Percentiles rank a stretch among this genome's conserved stretches.
phyloP scores from a whole-genome alignment of 768 basidiomycete species.

The Scleroderma citrinum region DNA sequence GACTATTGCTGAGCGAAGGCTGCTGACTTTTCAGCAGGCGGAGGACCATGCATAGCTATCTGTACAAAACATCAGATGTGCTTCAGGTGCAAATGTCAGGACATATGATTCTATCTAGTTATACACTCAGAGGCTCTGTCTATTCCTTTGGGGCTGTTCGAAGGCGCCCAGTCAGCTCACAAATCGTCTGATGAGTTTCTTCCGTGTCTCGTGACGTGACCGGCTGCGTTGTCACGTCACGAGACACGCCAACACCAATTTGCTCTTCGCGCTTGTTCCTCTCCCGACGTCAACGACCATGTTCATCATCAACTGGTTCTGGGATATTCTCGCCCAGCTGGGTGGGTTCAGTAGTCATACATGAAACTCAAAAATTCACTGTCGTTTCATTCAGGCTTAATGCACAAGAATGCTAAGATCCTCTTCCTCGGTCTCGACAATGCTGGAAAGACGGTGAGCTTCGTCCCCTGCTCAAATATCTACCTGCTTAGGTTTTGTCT shows the following conservation, averaged over 20 bases:
- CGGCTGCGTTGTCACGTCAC: constrained; percentile 9
- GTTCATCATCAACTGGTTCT: constrained; percentile 94
- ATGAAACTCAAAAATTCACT: constrained; percentile 1
- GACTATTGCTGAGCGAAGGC: too few species aligned
- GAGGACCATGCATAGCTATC: too few species aligned
- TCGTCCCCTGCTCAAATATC: neutral
- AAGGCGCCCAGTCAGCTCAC: too few species aligned
- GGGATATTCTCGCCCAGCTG: constrained; percentile 89
- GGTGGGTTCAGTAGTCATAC: constrained; percentile 45
- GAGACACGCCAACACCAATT: constrained; percentile 10
- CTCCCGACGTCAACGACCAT: constrained; percentile 33
- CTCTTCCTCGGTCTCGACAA: constrained; percentile 98
- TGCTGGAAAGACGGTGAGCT: constrained; percentile 92
- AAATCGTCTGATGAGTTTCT: too few species aligned
- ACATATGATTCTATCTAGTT: too few species aligned
- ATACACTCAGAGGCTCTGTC: too few species aligned
- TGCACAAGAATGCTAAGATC: constrained; percentile 99
- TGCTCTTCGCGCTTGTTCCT: constrained; percentile 15
- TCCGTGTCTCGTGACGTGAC: neutral
- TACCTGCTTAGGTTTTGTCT: constrained; percentile 3
- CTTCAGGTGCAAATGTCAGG: too few species aligned
- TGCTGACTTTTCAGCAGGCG: too few species aligned
- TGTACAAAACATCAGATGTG: too few species aligned
- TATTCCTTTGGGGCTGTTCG: too few species aligned
- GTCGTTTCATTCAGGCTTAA: constrained; percentile 48